Conservation (phyloP, 2,329 filamentous ascomycete genomes). For the Cryphonectria carpinicola region DNA sequence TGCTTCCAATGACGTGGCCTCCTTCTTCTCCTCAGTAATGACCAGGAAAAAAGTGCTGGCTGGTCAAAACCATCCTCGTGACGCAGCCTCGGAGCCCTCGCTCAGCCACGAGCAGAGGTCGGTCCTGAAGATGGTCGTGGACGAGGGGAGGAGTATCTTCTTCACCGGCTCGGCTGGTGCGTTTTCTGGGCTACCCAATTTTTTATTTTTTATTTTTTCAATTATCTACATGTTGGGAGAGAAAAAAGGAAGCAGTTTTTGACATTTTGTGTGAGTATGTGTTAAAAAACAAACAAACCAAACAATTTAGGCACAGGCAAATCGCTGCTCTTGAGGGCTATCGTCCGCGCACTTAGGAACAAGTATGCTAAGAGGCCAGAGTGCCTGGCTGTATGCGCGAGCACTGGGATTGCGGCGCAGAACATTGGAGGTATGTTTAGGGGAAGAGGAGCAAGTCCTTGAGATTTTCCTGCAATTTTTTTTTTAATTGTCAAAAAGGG, state of each 20-base stretch:
- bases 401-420: slow-evolving; percentile 74
- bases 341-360: slow-evolving; percentile 66
- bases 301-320: slow-evolving; percentile 66
- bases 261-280: not conserved
- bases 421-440: slow-evolving; percentile 65
- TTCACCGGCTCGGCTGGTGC: slow-evolving; percentile 69
- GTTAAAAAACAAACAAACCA: not conserved
- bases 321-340: slow-evolving; percentile 73
- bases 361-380: slow-evolving; percentile 67
- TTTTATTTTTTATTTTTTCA: no score
- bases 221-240: not conserved
- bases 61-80: not conserved
- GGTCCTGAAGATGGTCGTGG: slow-evolving; percentile 67
- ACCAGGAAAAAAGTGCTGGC: not conserved
- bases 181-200: not conserved
- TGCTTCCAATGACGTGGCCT: not conserved
- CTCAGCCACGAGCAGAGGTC: slow-evolving; percentile 71
- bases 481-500: slow-evolving; percentile 6
- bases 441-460: no score
- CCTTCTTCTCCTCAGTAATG: not conserved
- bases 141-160: slow-evolving; percentile 72
- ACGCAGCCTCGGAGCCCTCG: not conserved
- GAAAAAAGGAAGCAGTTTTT: no score
- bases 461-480: no score
- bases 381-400: slow-evolving; percentile 73